Percentiles rank a stretch among this genome's conserved stretches.
phyloP scores from a whole-genome alignment of 2,329 filamentous ascomycete species.

The Aureobasidium sp. region DNA sequence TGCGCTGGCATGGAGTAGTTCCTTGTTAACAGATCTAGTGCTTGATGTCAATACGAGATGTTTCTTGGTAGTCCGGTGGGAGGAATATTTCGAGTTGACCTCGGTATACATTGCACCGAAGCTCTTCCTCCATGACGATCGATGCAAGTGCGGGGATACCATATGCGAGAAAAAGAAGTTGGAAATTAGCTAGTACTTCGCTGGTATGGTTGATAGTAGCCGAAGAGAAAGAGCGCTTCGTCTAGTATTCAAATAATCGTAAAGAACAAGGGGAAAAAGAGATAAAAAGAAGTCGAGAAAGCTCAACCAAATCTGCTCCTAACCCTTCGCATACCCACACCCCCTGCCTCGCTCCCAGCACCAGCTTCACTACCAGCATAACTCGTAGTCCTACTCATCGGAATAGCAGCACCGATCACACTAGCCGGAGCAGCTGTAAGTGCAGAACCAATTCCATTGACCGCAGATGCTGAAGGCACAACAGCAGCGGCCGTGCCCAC shows the following conservation, averaged over 20 bases:
- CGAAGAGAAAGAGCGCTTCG: background rate
- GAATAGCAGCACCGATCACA: conserved; percentile 31
- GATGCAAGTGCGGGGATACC: background rate
- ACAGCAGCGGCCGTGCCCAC: conserved; percentile 24
- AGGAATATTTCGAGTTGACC: background rate
- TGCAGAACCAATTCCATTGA: conserved; percentile 24
- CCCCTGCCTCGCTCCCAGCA: conserved; percentile 22
- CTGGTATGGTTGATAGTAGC: background rate
- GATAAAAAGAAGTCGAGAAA: background rate
- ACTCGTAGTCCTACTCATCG: conserved; percentile 30
- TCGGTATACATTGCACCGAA: conserved; percentile 14
- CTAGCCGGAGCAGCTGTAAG: conserved; percentile 1
- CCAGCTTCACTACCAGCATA: conserved; percentile 28
- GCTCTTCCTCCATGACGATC: background rate
- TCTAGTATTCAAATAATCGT: background rate
- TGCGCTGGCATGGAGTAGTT: background rate
- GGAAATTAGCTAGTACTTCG: background rate
- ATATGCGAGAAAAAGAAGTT: background rate
- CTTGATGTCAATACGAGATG: conserved; percentile 3
- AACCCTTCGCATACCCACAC: conserved; percentile 25
- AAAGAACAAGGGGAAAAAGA: background rate
- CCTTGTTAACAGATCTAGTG: too few relatives aligned
- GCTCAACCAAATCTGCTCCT: conserved; percentile 20
- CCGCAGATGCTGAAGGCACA: conserved; percentile 25
- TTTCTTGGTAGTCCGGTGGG: background rate